Percentiles rank a stretch among this genome's conserved stretches.
phyloP scores from a whole-genome alignment of 768 basidiomycete genomes.

The Xerocomellus amylosporus region DNA sequence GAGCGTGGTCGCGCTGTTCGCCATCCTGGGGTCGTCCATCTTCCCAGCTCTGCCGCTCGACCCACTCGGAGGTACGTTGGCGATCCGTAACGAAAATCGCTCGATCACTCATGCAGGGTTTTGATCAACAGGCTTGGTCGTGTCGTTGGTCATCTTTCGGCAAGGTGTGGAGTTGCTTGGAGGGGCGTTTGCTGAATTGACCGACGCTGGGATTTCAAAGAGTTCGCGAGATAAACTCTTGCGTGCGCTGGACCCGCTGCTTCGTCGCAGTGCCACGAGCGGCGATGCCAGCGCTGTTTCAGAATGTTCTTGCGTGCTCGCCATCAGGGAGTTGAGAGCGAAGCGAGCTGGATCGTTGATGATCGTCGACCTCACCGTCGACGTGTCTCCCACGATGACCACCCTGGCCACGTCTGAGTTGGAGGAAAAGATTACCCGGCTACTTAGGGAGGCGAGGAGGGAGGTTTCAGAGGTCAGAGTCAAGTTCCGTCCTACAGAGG shows the following conservation, averaged over 20 bases:
- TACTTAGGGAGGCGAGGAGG: conserved; percentile 54
- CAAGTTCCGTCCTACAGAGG: conserved; percentile 50
- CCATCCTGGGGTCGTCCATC: conserved; percentile 87
- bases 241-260: conserved; percentile 54
- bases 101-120: conserved; percentile 8
- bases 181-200: conserved; percentile 76
- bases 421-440: conserved; percentile 56
- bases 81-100: not conserved
- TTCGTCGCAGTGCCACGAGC: conserved; percentile 31
- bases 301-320: conserved; percentile 35
- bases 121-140: conserved; percentile 59
- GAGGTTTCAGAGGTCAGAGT: conserved; percentile 74
- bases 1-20: conserved; percentile 84
- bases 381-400: conserved; percentile 58
- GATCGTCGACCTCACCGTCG: conserved; percentile 77
- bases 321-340: conserved; percentile 59
- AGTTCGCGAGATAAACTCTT: conserved; percentile 52
- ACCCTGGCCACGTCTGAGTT: conserved; percentile 57
- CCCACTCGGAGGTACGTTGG: conserved; percentile 78
- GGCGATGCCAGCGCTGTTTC: conserved; percentile 12
- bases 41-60: conserved; percentile 88
- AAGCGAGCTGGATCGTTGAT: conserved; percentile 78
- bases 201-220: conserved; percentile 74
- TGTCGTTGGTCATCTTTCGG: conserved; percentile 84
- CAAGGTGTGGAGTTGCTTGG: conserved; percentile 69